Percentiles rank a stretch among this genome's conserved stretches.
phyloP scores from a whole-genome alignment of 306 rosid genomes.

The Dryas drummondii region DNA sequence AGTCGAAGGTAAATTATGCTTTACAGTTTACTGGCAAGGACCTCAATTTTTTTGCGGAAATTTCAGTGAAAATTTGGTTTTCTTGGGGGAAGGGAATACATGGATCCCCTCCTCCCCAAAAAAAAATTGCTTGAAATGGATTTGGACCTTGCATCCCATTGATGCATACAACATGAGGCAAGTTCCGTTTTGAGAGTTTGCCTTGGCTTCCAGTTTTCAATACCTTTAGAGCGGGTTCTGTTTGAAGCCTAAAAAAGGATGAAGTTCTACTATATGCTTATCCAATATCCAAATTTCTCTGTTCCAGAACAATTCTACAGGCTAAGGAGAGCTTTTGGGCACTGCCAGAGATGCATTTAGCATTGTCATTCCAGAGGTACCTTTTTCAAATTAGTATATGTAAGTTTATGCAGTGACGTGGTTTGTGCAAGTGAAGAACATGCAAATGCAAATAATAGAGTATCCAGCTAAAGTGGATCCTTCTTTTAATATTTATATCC shows the following conservation, averaged over 20 bases:
- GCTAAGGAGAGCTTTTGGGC: constrained; percentile 19
- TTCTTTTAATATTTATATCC: neutral
- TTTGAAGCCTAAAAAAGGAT: neutral
- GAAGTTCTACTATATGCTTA: constrained; percentile 24
- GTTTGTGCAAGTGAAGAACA: constrained; percentile 11
- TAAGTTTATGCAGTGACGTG: neutral
- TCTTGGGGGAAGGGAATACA: no score
- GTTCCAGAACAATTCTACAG: constrained; percentile 59
- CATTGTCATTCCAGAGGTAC: neutral
- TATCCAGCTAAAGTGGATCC: constrained; percentile 9
- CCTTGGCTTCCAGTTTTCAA: no score
- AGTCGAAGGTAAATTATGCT: constrained; percentile 48
- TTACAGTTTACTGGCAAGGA: neutral
- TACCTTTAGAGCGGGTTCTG: neutral
- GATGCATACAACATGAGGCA: neutral
- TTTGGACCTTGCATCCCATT: neutral
- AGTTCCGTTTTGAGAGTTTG: neutral
- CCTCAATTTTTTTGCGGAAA: neutral
- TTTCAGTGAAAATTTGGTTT: neutral
- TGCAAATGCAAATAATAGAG: constrained; percentile 7
- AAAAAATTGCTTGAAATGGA: no score
- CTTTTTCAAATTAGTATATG: neutral
- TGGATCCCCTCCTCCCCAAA: no score
- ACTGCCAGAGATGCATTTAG: neutral
- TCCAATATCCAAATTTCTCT: constrained; percentile 2